phyloP scores from a whole-genome alignment of 495 filamentous ascomycete genomes.

The Bathelium albidoporum region DNA sequence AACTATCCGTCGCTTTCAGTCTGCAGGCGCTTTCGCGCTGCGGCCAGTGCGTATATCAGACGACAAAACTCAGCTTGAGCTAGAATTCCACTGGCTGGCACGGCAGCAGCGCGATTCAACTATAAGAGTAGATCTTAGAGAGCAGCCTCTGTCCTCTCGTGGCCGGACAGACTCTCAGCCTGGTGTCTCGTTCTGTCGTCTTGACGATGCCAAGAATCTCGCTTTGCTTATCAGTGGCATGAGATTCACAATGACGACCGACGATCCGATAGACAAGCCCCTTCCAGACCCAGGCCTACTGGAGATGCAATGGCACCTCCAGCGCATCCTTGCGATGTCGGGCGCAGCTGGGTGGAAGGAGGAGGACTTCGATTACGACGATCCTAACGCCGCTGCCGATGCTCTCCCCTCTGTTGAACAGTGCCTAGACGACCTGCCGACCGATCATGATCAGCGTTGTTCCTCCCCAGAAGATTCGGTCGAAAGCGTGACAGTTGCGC shows the following conservation, averaged over 20 bases:
- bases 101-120: neutral
- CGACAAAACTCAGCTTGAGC: neutral
- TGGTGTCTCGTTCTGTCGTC: neutral
- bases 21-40: neutral
- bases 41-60: neutral
- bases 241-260: neutral
- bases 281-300: neutral
- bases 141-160: neutral
- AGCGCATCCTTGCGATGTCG: neutral
- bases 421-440: neutral
- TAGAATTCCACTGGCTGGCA: neutral
- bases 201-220: neutral
- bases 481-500: constrained; percentile 3
- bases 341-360: neutral
- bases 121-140: neutral
- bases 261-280: neutral
- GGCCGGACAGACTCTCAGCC: neutral
- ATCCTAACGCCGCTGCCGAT: neutral
- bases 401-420: neutral
- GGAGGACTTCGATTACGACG: neutral
- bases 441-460: neutral
- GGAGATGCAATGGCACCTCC: neutral
- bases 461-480: neutral
- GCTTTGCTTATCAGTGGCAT: neutral
- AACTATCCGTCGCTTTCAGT: neutral